phyloP scores from a whole-genome alignment of 1,139 yeast genomes.

The Wickerhamomyces sp. region DNA sequence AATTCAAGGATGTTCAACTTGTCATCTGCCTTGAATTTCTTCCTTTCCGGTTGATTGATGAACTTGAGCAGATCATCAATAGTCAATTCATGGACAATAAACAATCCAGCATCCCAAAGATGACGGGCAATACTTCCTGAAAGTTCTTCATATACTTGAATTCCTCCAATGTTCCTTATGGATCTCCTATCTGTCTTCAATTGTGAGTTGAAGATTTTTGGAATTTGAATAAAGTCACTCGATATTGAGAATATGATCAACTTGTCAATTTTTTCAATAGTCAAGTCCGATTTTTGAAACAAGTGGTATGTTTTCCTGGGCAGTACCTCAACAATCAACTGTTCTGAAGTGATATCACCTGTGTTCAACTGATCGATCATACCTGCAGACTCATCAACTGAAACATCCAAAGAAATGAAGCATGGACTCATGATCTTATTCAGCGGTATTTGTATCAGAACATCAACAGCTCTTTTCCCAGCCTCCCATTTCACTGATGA shows the following conservation, averaged over 20 bases:
- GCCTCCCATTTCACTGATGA: conserved; percentile 12
- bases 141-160: conserved; percentile 20
- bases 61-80: conserved; percentile 3
- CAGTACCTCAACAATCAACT: conserved; percentile 7
- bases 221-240: conserved; percentile 16
- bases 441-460: conserved; percentile 3
- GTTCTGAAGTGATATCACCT: conserved; percentile 7
- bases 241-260: conserved; percentile 13
- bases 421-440: conserved; percentile 4
- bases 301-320: conserved; percentile 5
- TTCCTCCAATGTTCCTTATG: conserved; percentile 8
- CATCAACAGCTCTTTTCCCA: conserved; percentile 18
- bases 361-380: conserved; percentile 11
- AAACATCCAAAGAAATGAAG: conserved; percentile 11
- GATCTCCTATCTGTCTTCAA: conserved; percentile 18
- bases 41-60: not conserved
- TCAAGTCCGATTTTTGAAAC: conserved; percentile 3
- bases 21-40: not conserved
- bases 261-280: not conserved
- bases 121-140: conserved; percentile 26
- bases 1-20: conserved; percentile 21
- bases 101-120: conserved; percentile 27
- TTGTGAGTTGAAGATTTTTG: conserved; percentile 3
- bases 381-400: conserved; percentile 1
- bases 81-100: conserved; percentile 9